Conservation (phyloP, 148 eudicot species). For the Vaccinium corymbosum region DNA sequence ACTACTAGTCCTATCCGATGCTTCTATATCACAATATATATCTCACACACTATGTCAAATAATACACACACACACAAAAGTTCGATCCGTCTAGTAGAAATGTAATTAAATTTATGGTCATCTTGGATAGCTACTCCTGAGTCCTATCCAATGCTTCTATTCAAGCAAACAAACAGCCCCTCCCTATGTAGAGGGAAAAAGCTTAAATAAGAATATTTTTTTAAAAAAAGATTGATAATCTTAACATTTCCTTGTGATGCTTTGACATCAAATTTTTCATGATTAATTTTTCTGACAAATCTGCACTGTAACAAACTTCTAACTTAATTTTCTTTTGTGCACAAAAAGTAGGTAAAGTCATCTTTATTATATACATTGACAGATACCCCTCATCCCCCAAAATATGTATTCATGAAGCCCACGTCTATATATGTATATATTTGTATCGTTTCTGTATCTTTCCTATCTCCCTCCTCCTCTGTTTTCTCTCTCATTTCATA, state of each 20-base stretch:
- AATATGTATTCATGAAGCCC: constrained; percentile 11
- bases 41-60: too few species aligned
- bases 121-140: neutral
- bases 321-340: constrained; percentile 8
- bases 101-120: neutral
- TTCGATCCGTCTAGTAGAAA: neutral
- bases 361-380: constrained; percentile 26
- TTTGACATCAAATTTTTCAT: neutral
- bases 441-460: constrained; percentile 10
- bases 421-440: constrained; percentile 21
- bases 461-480: neutral
- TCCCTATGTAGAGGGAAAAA: neutral
- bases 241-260: neutral
- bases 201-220: neutral
- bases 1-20: neutral
- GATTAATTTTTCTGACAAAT: neutral
- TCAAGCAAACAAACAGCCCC: neutral
- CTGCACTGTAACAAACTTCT: neutral
- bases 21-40: neutral
- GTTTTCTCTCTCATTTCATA: constrained; percentile 1
- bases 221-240: neutral
- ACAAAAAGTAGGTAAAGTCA: constrained; percentile 22
- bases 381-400: constrained; percentile 21
- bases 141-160: neutral
- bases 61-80: neutral